Percentiles rank a stretch among this genome's conserved stretches.
phyloP scores from a whole-genome alignment of 2,329 filamentous ascomycete species.

The Alternaria metachromatica region DNA sequence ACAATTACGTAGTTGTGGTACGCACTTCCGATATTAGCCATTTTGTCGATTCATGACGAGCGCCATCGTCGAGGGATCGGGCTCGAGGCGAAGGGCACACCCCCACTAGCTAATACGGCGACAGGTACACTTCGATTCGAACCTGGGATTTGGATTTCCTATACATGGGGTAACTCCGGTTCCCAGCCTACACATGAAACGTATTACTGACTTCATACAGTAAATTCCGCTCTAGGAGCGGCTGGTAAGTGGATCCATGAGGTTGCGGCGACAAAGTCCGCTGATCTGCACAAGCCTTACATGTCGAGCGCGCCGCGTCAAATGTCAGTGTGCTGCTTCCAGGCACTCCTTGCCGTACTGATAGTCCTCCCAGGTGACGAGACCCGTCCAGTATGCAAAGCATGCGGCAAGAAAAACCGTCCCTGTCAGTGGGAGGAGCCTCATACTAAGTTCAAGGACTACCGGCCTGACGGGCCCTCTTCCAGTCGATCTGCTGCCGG shows the following conservation, averaged over 20 bases:
- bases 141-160: constrained; percentile 1
- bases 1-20: constrained; percentile 7
- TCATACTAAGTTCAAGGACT: constrained; percentile 35
- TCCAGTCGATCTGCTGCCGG: constrained; percentile 18
- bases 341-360: not conserved
- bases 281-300: constrained; percentile 29
- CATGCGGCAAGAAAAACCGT: constrained; percentile 42
- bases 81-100: not conserved
- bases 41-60: not conserved
- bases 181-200: not conserved
- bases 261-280: not conserved
- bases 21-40: not conserved
- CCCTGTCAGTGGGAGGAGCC: constrained; percentile 40
- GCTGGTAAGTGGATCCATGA: constrained; percentile 34
- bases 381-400: constrained; percentile 34
- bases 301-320: constrained; percentile 41
- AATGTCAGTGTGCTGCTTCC: constrained; percentile 25
- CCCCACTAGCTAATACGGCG: constrained; percentile 2
- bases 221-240: constrained; percentile 41
- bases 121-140: constrained; percentile 8
- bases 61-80: not conserved
- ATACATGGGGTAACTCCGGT: constrained; percentile 10
- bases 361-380: constrained; percentile 35
- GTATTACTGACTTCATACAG: constrained; percentile 23
- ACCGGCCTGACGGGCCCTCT: constrained; percentile 27